phyloP scores from a whole-genome alignment of 805 yeast genomes.

The Metschnikowia lochheadii region DNA sequence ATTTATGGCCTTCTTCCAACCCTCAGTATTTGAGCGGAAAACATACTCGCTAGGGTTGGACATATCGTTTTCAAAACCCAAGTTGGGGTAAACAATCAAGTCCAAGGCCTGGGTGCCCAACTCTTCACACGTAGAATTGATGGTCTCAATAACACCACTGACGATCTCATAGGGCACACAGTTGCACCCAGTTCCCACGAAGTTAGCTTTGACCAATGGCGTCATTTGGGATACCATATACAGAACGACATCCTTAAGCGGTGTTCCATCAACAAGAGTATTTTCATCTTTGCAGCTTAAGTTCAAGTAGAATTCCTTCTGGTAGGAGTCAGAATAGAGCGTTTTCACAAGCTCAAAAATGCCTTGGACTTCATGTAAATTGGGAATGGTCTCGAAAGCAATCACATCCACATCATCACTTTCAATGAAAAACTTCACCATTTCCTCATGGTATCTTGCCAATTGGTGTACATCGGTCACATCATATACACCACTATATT shows the following conservation, averaged over 20 bases:
- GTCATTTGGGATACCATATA: constrained; percentile 26
- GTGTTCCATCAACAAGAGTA: constrained; percentile 31
- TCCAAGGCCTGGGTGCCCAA: constrained; percentile 25
- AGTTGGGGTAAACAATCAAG: constrained; percentile 66
- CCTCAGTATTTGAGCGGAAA: constrained; percentile 15
- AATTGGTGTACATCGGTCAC: constrained; percentile 36
- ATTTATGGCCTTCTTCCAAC: constrained; percentile 38
- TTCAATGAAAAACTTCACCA: constrained; percentile 36
- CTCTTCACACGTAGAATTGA: constrained; percentile 19
- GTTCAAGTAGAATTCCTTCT: constrained; percentile 46
- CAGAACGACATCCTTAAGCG: constrained; percentile 19
- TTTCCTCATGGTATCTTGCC: constrained; percentile 47
- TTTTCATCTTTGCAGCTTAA: constrained; percentile 25
- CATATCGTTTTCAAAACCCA: constrained; percentile 64
- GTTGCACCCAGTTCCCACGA: constrained; percentile 61
- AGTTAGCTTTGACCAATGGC: constrained; percentile 17
- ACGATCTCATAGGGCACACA: constrained; percentile 53
- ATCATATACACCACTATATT: constrained; percentile 67
- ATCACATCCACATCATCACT: constrained; percentile 49
- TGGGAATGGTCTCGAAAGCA: constrained; percentile 73
- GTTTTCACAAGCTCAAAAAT: constrained; percentile 39
- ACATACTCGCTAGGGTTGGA: constrained; percentile 28
- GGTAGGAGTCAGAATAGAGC: constrained; percentile 15
- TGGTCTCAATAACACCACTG: constrained; percentile 32
- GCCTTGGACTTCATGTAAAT: constrained; percentile 50